phyloP scores from a whole-genome alignment of 768 basidiomycete genomes.

The Rhodotorula diobovata region DNA sequence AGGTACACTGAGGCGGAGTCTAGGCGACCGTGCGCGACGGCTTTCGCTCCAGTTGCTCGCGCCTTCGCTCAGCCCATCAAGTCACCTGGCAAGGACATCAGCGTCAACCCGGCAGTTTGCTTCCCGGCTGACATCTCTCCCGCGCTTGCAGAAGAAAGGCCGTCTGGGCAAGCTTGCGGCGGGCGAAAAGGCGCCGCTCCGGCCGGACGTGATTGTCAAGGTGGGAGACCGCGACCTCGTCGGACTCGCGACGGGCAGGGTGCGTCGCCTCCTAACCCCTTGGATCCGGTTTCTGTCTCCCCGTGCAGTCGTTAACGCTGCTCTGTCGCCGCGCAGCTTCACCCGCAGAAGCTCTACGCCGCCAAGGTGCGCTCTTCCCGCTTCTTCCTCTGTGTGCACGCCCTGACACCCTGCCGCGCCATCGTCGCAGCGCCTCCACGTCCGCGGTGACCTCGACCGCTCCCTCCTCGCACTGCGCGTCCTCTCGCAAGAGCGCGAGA shows the following conservation, averaged over 20 bases:
- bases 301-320: too few species aligned
- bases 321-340: conserved; percentile 4
- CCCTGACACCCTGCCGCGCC: background rate
- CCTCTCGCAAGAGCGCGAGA: conserved; percentile 23
- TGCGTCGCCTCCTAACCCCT: too few species aligned
- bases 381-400: background rate
- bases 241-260: conserved; percentile 25
- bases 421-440: background rate
- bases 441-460: conserved; percentile 2
- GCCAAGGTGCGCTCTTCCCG: conserved; percentile 15
- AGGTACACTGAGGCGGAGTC: too few species aligned
- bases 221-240: conserved; percentile 25
- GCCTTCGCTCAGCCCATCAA: background rate
- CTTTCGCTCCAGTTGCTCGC: background rate
- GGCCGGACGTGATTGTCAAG: conserved; percentile 26
- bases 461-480: conserved; percentile 4
- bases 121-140: too few species aligned
- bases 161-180: background rate
- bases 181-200: background rate
- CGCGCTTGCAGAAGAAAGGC: conserved; percentile 16
- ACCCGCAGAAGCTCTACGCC: conserved; percentile 31
- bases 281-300: too few species aligned
- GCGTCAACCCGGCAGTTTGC: too few species aligned
- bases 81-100: too few species aligned
- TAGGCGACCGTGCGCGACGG: too few species aligned